These are phyloP conservation scores for Fusarium subtropicale DNA, from an alignment of 2,329 filamentous ascomycete species.

Conservation along the genomic window DNA sequence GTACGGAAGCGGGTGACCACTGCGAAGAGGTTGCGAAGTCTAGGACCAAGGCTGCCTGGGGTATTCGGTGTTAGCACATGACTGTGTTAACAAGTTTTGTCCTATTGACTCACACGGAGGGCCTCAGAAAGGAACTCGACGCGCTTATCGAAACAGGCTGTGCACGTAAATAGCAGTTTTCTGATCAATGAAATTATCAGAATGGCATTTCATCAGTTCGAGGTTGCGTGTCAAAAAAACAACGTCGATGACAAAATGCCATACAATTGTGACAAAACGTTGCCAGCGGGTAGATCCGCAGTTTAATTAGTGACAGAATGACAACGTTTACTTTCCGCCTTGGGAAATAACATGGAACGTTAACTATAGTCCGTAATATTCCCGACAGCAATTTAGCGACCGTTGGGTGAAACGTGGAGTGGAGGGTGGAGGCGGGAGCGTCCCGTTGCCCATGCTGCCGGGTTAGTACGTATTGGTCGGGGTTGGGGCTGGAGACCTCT, in stretches of 20 bases:
- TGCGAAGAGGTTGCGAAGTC: conserved; percentile 32
- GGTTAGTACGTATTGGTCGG: conserved; percentile 31
- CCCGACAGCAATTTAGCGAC: conserved; percentile 32
- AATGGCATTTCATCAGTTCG: not conserved
- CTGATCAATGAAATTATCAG: conserved; percentile 2
- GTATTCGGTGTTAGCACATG: conserved; percentile 30
- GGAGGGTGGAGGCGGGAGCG: conserved; percentile 27
- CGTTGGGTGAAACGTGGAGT: conserved; percentile 22
- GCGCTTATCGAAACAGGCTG: conserved; percentile 25
- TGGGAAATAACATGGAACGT: conserved; percentile 34
- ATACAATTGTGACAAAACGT: conserved; percentile 12
- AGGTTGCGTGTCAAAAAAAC: conserved; percentile 1
- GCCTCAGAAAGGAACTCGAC: conserved; percentile 28
- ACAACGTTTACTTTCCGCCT: conserved; percentile 35
- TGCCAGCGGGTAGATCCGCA: conserved; percentile 41
- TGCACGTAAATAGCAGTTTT: conserved; percentile 5
- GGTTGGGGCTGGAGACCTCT: conserved; percentile 38
- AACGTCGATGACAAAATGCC: not conserved
- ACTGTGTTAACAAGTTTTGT: conserved; percentile 17
- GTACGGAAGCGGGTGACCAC: conserved; percentile 35
- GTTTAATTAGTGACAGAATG: conserved; percentile 25
- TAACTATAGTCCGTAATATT: conserved; percentile 19
- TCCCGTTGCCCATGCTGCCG: conserved; percentile 23
- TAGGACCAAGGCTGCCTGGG: conserved; percentile 15
- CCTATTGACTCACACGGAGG: conserved; percentile 37